Base-by-base conservation (phyloP, 441 rosid genomes). In the Bocquillonia castaneifolia region DNA sequence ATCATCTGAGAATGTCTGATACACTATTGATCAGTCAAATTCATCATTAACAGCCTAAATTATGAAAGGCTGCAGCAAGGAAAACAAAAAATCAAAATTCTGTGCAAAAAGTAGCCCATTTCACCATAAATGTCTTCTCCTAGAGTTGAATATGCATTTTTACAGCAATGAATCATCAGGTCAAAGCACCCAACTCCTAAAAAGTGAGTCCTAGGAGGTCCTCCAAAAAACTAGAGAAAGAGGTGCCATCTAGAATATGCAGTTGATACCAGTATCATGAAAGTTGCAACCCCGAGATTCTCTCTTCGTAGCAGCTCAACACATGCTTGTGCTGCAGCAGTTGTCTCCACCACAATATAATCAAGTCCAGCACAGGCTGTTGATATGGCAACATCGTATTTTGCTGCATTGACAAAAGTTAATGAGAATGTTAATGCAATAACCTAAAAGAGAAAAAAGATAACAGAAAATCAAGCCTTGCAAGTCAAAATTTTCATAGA, bases 301-400 rank as follows among this genome's bases (percentile, higher is more conserved):
- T 86, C 97, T 72, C 82, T 86, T 66, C 97, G 83, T 34, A 92
- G 96, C 64, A 94, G 80, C 76, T 91, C 92, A 72, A 94, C 94
- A 76, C 96, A 91, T 78, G 91, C 90, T 76, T 94, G 93, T 53
- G 97, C 99, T 59, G 97, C 89, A 66, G 80, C 75, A 67, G 92
- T 92, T 74, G 99, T 94, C 82, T 94, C 97, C 72, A 94, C 97
- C 77, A 91, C 96, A 74, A 94, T 84, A 78, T 84, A 86, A 73
- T 91, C 97, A 75, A 94, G 97, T 55, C 96, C 96, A 37, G 87
- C 81, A 69, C 97, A 91, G 42, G 97, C 96, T 29, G 97, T 94
- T 61, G 99, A 94, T 82, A 94, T 76, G 39, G 99, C 97, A 70
- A 91, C 88, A 80, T 94, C 97, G 54, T 88, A 94, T 74, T 91